Evolutionary conservation across 129 eudicot species (phyloP).

Genomic region (Centrapalus pauciflorus): DNA sequence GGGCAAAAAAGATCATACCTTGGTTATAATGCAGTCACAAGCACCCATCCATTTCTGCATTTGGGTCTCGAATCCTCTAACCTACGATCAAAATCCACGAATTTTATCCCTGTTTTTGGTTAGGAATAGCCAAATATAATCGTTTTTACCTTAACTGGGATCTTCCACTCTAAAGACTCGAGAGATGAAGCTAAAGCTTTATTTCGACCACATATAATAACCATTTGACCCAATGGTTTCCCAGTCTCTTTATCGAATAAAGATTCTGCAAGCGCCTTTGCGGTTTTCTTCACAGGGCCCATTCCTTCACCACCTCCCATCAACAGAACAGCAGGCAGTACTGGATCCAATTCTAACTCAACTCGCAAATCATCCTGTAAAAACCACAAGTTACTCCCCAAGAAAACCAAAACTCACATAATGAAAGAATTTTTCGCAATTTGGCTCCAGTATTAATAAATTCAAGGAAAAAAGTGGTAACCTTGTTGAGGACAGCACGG

Average conservation of each 20-base stretch:
- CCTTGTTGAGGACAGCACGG: conserved; percentile 77
- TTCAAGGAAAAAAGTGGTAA: conserved; percentile 7
- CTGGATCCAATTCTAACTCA: conserved; percentile 69
- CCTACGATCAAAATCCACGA: conserved; percentile 29
- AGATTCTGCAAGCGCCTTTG: conserved; percentile 77
- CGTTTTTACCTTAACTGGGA: conserved; percentile 69
- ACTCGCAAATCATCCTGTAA: conserved; percentile 66
- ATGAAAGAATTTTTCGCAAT: neutral
- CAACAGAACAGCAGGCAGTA: conserved; percentile 76
- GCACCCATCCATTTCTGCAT: conserved; percentile 99
- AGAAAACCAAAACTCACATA: conserved; percentile 5
- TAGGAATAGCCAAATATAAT: neutral
- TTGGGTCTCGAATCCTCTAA: conserved; percentile 86
- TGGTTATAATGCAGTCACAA: conserved; percentile 93
- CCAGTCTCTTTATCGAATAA: conserved; percentile 49
- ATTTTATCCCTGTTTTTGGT: neutral
- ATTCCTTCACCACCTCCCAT: conserved; percentile 99
- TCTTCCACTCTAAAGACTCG: conserved; percentile 71
- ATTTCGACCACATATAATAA: conserved; percentile 88
- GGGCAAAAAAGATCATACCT: conserved; percentile 40
- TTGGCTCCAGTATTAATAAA: neutral
- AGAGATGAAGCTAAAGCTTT: conserved; percentile 58
- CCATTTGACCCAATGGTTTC: conserved; percentile 72
- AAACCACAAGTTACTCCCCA: conserved; percentile 10
- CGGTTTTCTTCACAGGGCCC: conserved; percentile 96